Percentiles rank a stretch among this genome's conserved stretches.
Evolutionary conservation across 1,139 yeast genomes (phyloP).

Genomic region (Protomyces pachydermus): DNA sequence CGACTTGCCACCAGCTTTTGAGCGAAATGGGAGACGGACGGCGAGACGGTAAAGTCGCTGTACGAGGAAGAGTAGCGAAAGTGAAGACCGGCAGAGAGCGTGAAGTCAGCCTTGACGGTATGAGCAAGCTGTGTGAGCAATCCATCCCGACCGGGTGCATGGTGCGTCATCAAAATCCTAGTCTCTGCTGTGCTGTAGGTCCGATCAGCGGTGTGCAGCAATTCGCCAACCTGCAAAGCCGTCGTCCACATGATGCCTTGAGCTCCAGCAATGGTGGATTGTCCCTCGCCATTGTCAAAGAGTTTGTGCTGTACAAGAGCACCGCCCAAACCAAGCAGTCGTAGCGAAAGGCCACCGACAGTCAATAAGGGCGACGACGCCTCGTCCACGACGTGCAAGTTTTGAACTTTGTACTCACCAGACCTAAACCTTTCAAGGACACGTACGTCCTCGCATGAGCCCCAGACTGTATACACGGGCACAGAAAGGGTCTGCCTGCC

Average conservation of each 20-base stretch:
- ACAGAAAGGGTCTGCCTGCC: slow-evolving; percentile 50
- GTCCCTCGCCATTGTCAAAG: slow-evolving; percentile 59
- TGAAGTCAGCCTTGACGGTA: slow-evolving; percentile 64
- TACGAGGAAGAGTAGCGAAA: slow-evolving; percentile 68
- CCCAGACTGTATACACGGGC: slow-evolving; percentile 72
- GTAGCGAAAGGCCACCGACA: slow-evolving; percentile 46
- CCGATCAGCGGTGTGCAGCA: slow-evolving; percentile 47
- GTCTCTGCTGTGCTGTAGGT: slow-evolving; percentile 47
- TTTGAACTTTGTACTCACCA: slow-evolving; percentile 52
- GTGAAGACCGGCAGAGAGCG: slow-evolving; percentile 66
- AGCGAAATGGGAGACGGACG: slow-evolving; percentile 60
- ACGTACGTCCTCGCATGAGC: slow-evolving; percentile 67
- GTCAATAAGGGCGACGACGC: slow-evolving; percentile 37
- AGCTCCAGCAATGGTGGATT: slow-evolving; percentile 55
- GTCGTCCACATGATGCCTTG: slow-evolving; percentile 75
- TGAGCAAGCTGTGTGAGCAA: slow-evolving; percentile 64
- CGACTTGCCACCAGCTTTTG: slow-evolving; percentile 59
- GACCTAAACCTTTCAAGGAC: slow-evolving; percentile 58
- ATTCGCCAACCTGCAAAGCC: slow-evolving; percentile 62
- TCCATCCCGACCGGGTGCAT: slow-evolving; percentile 63
- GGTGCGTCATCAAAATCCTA: slow-evolving; percentile 61
- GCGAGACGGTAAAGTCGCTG: slow-evolving; percentile 61
- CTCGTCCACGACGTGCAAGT: slow-evolving; percentile 61
- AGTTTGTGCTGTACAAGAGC: slow-evolving; percentile 60
- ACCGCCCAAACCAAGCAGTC: slow-evolving; percentile 69